Conservation (phyloP, 108 stramenopile species). For the Licmophora abbreviata region DNA sequence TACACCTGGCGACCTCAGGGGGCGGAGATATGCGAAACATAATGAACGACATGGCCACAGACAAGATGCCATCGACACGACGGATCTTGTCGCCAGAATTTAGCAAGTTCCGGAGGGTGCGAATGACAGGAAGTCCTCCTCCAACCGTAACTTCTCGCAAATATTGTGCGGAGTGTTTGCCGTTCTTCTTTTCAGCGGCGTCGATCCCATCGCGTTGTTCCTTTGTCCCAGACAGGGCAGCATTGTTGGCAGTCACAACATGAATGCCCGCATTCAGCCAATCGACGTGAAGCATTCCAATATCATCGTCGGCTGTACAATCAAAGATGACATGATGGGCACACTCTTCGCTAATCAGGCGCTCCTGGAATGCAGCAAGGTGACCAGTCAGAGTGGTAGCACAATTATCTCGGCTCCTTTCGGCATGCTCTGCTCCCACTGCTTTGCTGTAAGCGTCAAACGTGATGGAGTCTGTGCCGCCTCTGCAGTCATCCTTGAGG, state of each 20-base stretch:
- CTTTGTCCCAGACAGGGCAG: conserved; percentile 54
- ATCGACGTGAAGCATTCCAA: conserved; percentile 38
- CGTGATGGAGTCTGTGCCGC: conserved; percentile 45
- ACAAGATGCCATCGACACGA: conserved; percentile 69
- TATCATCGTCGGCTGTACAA: conserved; percentile 52
- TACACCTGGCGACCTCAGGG: conserved; percentile 20
- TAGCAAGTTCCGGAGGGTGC: conserved; percentile 55
- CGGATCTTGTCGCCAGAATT: conserved; percentile 63
- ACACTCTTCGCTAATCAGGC: conserved; percentile 30
- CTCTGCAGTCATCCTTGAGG: conserved; percentile 22
- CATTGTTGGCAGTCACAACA: conserved; percentile 77
- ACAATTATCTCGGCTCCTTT: too few species aligned
- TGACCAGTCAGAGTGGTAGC: conserved; percentile 11
- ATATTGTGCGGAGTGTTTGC: conserved; percentile 52
- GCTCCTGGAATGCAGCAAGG: conserved; percentile 11
- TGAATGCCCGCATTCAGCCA: conserved; percentile 59
- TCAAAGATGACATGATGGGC: conserved; percentile 57
- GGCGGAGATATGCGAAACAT: conserved; percentile 75
- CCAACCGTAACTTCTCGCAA: conserved; percentile 76
- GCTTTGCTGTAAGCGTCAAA: conserved; percentile 7
- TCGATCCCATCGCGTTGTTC: conserved; percentile 54
- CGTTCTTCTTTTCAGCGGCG: conserved; percentile 26
- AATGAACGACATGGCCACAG: conserved; percentile 72
- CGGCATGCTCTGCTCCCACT: not conserved
- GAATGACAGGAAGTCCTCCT: conserved; percentile 70